Evolutionary conservation across 768 basidiomycete genomes (phyloP).

Genomic region (Tricholoma matsutake): DNA sequence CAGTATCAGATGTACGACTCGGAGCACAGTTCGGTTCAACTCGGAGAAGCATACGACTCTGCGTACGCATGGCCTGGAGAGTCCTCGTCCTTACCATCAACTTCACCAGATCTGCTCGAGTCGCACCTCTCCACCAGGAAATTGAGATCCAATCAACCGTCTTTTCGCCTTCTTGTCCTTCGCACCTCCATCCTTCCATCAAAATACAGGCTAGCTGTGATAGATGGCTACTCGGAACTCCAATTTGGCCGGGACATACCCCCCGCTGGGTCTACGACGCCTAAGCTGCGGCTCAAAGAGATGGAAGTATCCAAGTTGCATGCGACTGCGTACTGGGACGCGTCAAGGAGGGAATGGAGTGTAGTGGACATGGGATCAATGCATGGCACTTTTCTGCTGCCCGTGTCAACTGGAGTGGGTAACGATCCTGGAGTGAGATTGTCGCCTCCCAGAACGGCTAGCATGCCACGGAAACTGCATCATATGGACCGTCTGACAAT

Average conservation of each 20-base stretch:
- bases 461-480: constrained; percentile 57
- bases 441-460: constrained; percentile 64
- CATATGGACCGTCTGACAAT: constrained; percentile 67
- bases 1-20: background rate
- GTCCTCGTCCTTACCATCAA: constrained; percentile 4
- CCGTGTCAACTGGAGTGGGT: constrained; percentile 21
- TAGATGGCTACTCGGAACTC: constrained; percentile 55
- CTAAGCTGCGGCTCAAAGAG: constrained; percentile 75
- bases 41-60: constrained; percentile 41
- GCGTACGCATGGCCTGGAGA: constrained; percentile 57
- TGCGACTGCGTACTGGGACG: constrained; percentile 72
- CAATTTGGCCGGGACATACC: constrained; percentile 74
- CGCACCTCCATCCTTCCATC: constrained; percentile 61
- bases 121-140: constrained; percentile 9
- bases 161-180: constrained; percentile 51
- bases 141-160: constrained; percentile 25
- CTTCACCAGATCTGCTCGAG: constrained; percentile 5
- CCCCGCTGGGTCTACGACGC: constrained; percentile 45
- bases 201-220: constrained; percentile 37
- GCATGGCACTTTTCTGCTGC: constrained; percentile 71
- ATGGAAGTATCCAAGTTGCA: constrained; percentile 84
- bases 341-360: constrained; percentile 55
- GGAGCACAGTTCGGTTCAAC: background rate
- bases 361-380: constrained; percentile 84
- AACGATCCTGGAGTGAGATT: constrained; percentile 44